These are phyloP conservation scores for Pyrus communis DNA, from an alignment of 306 rosid species.

Conservation along the genomic window DNA sequence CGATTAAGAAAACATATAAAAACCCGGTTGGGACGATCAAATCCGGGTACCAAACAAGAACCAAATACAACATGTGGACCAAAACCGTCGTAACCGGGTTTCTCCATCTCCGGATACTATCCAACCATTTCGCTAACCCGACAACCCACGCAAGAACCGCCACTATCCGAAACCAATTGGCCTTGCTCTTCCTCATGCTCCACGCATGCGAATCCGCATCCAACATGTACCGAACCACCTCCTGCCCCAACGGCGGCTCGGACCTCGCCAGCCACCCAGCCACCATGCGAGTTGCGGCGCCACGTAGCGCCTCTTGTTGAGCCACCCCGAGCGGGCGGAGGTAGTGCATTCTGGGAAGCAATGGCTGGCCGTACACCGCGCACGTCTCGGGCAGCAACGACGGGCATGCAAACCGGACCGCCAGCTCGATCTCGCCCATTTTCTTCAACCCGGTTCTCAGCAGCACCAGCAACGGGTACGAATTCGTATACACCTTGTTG, in stretches of 20 bases:
- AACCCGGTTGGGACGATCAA: conserved; percentile 82
- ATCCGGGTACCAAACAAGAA: conserved; percentile 98
- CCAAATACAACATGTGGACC: conserved; percentile 66
- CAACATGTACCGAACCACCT: conserved; percentile 86
- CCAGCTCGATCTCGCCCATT: conserved; percentile 83
- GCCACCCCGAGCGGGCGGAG: conserved; percentile 83
- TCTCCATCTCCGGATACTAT: conserved; percentile 71
- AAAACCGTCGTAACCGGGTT: conserved; percentile 72
- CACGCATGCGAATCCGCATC: conserved; percentile 87
- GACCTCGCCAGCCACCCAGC: conserved; percentile 72
- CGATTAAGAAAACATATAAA: conserved; percentile 70
- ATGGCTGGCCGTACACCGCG: conserved; percentile 65
- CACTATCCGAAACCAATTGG: conserved; percentile 91
- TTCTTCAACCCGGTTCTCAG: conserved; percentile 62
- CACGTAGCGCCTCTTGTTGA: conserved; percentile 78
- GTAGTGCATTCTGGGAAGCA: conserved; percentile 84
- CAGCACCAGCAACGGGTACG: conserved; percentile 62
- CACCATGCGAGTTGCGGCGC: conserved; percentile 74
- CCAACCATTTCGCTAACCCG: conserved; percentile 87
- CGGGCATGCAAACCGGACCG: conserved; percentile 74
- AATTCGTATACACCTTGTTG: conserved; percentile 64
- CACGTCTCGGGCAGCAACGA: conserved; percentile 69
- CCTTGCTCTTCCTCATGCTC: conserved; percentile 93
- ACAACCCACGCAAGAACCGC: conserved; percentile 80
- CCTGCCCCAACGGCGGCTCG: conserved; percentile 77